phyloP scores from a whole-genome alignment of 2,329 filamentous ascomycete species.

The Cytospora paraplurivora region DNA sequence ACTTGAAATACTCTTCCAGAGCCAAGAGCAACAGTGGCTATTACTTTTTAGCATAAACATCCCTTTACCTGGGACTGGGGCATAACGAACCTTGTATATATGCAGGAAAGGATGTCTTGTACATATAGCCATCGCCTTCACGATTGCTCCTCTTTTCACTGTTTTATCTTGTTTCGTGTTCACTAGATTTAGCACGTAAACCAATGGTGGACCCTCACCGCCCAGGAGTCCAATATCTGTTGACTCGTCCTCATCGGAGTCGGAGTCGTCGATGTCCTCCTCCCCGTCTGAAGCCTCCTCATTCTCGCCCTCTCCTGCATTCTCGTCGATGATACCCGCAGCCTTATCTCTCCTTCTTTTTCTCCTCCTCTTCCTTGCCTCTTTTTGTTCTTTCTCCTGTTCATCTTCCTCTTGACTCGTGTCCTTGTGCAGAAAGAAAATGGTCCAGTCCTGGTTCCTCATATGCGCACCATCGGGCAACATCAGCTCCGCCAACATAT shows the following conservation, averaged over 20 bases:
- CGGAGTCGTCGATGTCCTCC: slow-evolving; percentile 46
- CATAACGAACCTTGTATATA: slow-evolving; percentile 79
- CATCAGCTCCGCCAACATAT: slow-evolving; percentile 98
- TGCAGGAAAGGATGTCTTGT: slow-evolving; percentile 96
- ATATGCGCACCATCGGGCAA: slow-evolving; percentile 95
- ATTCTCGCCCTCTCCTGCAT: slow-evolving; percentile 54
- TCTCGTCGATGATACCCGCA: slow-evolving; percentile 51
- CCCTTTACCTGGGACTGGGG: slow-evolving; percentile 1
- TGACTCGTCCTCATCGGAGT: slow-evolving; percentile 57
- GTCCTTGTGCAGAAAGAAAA: slow-evolving; percentile 98
- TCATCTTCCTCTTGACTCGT: slow-evolving; percentile 82
- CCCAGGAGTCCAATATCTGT: slow-evolving; percentile 66
- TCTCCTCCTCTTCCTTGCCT: slow-evolving; percentile 54
- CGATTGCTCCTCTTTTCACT: slow-evolving; percentile 88
- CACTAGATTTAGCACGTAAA: slow-evolving; percentile 96
- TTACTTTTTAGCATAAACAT: not conserved
- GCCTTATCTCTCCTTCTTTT: slow-evolving; percentile 54
- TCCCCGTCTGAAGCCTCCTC: slow-evolving; percentile 47
- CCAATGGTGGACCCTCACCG: slow-evolving; percentile 83
- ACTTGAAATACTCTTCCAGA: slow-evolving; percentile 95
- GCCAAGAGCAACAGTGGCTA: slow-evolving; percentile 87
- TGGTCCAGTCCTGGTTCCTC: slow-evolving; percentile 96
- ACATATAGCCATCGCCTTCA: slow-evolving; percentile 99
- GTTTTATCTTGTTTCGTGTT: slow-evolving; percentile 97
- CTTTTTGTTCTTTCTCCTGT: slow-evolving; percentile 62